phyloP scores from a whole-genome alignment of 139 green algal genomes.

The Closterium sp. region DNA sequence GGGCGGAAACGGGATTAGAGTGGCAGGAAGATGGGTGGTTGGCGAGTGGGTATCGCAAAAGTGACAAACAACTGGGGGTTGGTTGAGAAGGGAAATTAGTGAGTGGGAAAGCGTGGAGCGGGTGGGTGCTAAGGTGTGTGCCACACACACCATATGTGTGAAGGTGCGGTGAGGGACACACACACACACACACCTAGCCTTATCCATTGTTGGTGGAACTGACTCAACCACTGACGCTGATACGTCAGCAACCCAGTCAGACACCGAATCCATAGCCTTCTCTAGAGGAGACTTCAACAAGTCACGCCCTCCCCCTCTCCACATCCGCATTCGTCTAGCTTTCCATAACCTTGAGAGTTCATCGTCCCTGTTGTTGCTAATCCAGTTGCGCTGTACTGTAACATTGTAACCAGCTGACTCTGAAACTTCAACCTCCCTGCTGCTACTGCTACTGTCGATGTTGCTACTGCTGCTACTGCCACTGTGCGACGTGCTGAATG shows the following conservation, averaged over 20 bases:
- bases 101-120: background rate
- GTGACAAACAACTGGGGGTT: background rate
- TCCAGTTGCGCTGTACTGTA: background rate
- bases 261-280: background rate
- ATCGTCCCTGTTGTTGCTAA: background rate
- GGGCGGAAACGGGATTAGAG: no score
- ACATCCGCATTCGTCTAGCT: background rate
- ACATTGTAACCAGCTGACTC: background rate
- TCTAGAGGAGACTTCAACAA: background rate
- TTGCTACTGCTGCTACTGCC: background rate
- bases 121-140: background rate
- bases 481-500: background rate
- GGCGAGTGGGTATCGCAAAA: no score
- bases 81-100: background rate
- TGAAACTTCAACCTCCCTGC: background rate
- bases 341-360: background rate
- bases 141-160: background rate
- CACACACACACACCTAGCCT: background rate
- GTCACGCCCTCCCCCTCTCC: background rate
- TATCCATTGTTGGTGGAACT: background rate
- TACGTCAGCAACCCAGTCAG: background rate
- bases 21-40: background rate
- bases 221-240: background rate
- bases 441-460: background rate
- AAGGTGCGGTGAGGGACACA: no score